A percentile compares a stretch with the other conserved stretches of the same genome.
phyloP scores from a whole-genome alignment of 306 rosid genomes.

The Potentilla sterilis region DNA sequence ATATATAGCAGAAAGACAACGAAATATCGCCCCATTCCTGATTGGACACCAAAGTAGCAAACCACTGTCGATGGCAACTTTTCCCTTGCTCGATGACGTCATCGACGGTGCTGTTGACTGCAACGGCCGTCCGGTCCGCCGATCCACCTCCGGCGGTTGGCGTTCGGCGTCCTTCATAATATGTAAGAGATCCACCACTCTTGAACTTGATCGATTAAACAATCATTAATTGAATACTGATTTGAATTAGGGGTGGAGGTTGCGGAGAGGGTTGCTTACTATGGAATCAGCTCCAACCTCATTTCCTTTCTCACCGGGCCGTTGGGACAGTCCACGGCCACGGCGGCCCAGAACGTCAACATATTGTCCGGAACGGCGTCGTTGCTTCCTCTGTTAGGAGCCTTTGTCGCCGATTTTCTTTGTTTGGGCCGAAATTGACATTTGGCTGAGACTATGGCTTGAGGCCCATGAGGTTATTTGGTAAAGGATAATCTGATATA shows the following conservation, averaged over 20 bases:
- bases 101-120: slow-evolving; percentile 34
- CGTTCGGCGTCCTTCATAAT: slow-evolving; percentile 39
- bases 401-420: slow-evolving; percentile 38
- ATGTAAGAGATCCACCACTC: slow-evolving; percentile 12
- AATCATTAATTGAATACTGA: background rate
- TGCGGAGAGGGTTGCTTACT: slow-evolving; percentile 40
- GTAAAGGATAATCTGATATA: no score
- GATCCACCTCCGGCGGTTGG: slow-evolving; percentile 45
- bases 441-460: no score
- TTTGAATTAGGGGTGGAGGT: slow-evolving; percentile 33
- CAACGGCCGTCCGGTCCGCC: slow-evolving; percentile 27
- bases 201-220: background rate
- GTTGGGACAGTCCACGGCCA: slow-evolving; percentile 36
- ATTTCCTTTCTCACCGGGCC: slow-evolving; percentile 34
- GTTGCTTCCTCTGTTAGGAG: slow-evolving; percentile 35
- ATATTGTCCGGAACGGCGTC: slow-evolving; percentile 38
- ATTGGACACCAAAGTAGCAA: background rate
- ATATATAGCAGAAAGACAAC: no score
- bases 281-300: slow-evolving; percentile 35
- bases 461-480: no score
- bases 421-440: no score
- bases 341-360: slow-evolving; percentile 34
- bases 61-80: background rate
- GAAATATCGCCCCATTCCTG: no score
- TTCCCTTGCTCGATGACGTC: slow-evolving; percentile 5